Conservation (phyloP, 106 monocot genomes). For the Dendrobium officinale region DNA sequence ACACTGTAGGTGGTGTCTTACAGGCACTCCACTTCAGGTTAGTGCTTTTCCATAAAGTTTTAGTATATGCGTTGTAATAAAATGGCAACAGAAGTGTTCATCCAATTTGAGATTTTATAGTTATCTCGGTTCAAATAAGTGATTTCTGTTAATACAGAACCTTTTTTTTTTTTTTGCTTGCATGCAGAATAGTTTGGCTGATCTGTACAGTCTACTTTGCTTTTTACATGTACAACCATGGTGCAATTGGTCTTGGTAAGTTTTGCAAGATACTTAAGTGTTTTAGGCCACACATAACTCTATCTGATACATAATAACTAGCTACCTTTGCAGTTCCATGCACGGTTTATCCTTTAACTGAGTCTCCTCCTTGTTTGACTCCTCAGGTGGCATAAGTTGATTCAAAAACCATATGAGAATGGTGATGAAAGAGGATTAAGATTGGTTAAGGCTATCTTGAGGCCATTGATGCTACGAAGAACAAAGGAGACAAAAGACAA, state of each 20-base stretch:
- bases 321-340: too few relatives aligned
- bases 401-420: conserved; percentile 79
- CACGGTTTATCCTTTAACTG: not conserved
- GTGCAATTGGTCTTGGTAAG: conserved; percentile 79
- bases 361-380: not conserved
- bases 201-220: conserved; percentile 88
- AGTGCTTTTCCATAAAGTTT: not conserved
- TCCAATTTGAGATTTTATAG: not conserved
- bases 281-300: not conserved
- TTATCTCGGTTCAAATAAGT: not conserved
- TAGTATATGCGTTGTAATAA: not conserved
- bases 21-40: conserved; percentile 91
- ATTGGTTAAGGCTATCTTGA: conserved; percentile 70
- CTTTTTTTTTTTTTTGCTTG: not conserved
- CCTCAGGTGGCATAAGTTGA: conserved; percentile 80
- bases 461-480: conserved; percentile 83
- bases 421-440: conserved; percentile 76
- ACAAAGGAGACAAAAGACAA: conserved; percentile 85
- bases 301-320: not conserved
- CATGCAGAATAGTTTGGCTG: conserved; percentile 85
- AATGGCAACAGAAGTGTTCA: not conserved
- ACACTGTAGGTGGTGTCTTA: conserved; percentile 83
- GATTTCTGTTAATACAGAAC: not conserved
- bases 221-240: conserved; percentile 85
- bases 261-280: not conserved